Evolutionary conservation across 208 protist genomes (phyloP), one percentile per base, ranked within the genome.

Genomic region (Leishmania tarentolae): DNA sequence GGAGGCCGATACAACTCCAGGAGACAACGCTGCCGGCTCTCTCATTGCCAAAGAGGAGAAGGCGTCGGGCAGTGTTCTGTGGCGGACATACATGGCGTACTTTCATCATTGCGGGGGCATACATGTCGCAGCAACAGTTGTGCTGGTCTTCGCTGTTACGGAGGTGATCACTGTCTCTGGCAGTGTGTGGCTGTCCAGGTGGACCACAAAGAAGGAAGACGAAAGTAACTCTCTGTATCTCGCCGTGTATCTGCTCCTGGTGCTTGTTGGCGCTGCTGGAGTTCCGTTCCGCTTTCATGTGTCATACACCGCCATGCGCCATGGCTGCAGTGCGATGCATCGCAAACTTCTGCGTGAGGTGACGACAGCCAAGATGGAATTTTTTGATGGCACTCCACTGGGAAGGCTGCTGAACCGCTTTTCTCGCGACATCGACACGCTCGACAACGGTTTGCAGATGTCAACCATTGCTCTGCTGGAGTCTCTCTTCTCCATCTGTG

Each of bases 331-430:
- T 35, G 80, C 78, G 31, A 63, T 98, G 50, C 94, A 98, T 78
- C 47, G 80, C 7, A 61, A 61, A 0, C 15, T 97, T 31, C 89
- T 98, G 11, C 71, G 78, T 5, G 91, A 86, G 19, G 79, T 98
- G 6, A 63, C 85, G 0, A 66, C 66, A 6, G 90, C 82, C 35
- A 93, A 87, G 28, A 92, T 98, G 81, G 78, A 74, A 11, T 99
- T 99, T 86, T 99, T 99, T 86, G 97, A 99, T 82, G 93, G 88
- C 3, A 99, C 95, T 1, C 98, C 98, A 0, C 40, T 95, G 7
- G 99, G 99, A 6, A 91, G 98, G n/a, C 91, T 99, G 44, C 53
- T 99, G 31, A 99, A 99, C 78, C 91, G 99, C n/a, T 99, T 99
- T 85, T 92, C 88, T 17, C 94, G 94, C 44, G 98, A 99, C 78